phyloP scores from a whole-genome alignment of 140 eudicot genomes.

The Cichorium intybus region DNA sequence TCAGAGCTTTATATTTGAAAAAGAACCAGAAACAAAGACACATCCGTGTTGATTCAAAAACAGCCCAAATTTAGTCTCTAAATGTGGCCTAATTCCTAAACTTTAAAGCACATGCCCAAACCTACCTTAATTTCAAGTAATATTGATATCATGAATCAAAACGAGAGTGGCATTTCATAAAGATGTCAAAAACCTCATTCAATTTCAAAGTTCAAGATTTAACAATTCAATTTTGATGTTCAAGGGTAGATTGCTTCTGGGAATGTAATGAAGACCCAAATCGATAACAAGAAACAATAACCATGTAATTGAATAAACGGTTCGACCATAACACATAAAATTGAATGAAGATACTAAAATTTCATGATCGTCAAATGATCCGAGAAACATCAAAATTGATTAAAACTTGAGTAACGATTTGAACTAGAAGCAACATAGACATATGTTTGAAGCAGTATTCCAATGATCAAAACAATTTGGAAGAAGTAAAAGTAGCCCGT shows the following conservation, averaged over 20 bases:
- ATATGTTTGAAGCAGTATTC: neutral
- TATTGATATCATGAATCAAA: neutral
- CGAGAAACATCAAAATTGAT: neutral
- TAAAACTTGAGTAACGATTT: neutral
- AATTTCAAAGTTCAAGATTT: too few relatives aligned
- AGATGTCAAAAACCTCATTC: neutral
- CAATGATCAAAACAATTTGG: too few relatives aligned
- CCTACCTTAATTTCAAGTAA: too few relatives aligned
- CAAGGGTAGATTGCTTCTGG: neutral
- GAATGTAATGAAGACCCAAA: constrained; percentile 1
- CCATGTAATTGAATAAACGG: too few relatives aligned
- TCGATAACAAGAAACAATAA: neutral
- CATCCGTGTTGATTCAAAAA: neutral
- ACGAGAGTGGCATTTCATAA: neutral
- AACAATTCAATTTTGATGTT: too few relatives aligned
- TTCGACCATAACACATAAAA: neutral
- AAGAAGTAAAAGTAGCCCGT: too few relatives aligned
- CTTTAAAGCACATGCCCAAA: neutral
- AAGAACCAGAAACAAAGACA: neutral
- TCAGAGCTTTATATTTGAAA: neutral
- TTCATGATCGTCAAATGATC: neutral
- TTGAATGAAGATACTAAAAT: neutral
- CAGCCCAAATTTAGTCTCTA: constrained; percentile 2
- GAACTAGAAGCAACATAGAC: neutral
- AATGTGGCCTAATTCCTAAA: neutral